Base-by-base conservation (phyloP, 1,139 yeast genomes). In the Candida glucosophila region DNA sequence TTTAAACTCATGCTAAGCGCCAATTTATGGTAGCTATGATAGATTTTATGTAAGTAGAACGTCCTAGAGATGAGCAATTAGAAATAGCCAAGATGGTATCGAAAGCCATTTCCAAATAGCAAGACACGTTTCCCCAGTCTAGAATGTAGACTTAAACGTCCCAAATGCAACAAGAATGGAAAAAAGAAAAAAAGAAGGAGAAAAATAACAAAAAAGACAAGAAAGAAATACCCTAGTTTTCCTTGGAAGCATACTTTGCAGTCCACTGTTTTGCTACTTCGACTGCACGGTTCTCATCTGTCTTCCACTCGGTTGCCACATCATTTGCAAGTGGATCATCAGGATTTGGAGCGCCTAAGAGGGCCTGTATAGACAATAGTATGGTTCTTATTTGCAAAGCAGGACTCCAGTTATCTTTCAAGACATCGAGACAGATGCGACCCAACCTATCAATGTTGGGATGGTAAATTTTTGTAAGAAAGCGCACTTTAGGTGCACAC, bases 261-360 rank as follows among this genome's bases (percentile, higher is more conserved):
- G 97, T 88, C 96, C 96, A 88, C 40, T 78, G 78, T 44, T 61
- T 69, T n/a, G 97, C 97, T 15, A 81, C 86, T 15, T 61, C 70
- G 29, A 85, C 77, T 13, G 97, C 97, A 35, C 65, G 66, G 28
- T 68, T 62, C 52, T 86, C 94, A 44, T 90, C 76, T 37, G 74
- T 79, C 47, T 88, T 81, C 97, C 98, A 90, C 41, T 80, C 90
- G 40, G 85, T 88, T 3, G 98, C 98, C 22, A 90, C 98, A 41
- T 90, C 98, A 46, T 90, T 90, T 17, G 97, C 97, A 37, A 92
- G 67, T 2, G 98, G 99, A 55, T 90, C 99, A 51, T 90, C 95
- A 3, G 99, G 98, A 44, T 90, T 92, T 6, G 99, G 98, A 4
- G 95, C 88, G 2, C 95, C 95, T 29, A 90, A 61, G 30, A 90